These are phyloP conservation scores for Colletotrichum australisinense DNA, from an alignment of 2,329 filamentous ascomycete species.

Conservation along the genomic window DNA sequence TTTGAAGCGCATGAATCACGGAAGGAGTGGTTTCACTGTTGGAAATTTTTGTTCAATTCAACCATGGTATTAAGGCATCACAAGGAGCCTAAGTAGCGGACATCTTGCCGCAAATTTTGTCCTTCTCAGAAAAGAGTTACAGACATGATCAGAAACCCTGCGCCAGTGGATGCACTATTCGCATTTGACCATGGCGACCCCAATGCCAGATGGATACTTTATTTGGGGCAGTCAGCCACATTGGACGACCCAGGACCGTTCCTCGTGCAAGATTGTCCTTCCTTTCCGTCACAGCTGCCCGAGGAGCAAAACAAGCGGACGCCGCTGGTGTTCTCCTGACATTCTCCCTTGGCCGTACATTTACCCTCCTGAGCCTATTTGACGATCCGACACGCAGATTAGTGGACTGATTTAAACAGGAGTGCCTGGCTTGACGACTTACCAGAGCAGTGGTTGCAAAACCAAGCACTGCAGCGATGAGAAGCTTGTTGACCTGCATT, in stretches of 20 bases:
- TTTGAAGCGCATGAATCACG: no score
- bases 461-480: background rate
- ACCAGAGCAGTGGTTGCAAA: constrained; percentile 14
- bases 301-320: constrained; percentile 7
- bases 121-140: background rate
- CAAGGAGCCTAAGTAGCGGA: no score
- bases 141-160: background rate
- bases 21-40: no score
- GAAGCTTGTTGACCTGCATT: constrained; percentile 1
- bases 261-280: constrained; percentile 4
- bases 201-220: background rate
- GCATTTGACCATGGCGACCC: background rate
- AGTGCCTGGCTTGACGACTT: background rate
- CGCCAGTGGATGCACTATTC: background rate
- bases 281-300: constrained; percentile 7
- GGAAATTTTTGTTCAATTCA: no score
- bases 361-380: constrained; percentile 15
- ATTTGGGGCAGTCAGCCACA: background rate
- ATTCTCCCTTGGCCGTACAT: constrained; percentile 12
- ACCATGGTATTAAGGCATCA: no score
- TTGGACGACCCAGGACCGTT: constrained; percentile 18
- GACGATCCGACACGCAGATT: background rate
- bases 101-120: background rate
- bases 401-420: background rate
- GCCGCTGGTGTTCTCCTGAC: constrained; percentile 9